Evolutionary conservation across 2,329 filamentous ascomycete genomes (phyloP).

Genomic region (Ophiostoma sp.): DNA sequence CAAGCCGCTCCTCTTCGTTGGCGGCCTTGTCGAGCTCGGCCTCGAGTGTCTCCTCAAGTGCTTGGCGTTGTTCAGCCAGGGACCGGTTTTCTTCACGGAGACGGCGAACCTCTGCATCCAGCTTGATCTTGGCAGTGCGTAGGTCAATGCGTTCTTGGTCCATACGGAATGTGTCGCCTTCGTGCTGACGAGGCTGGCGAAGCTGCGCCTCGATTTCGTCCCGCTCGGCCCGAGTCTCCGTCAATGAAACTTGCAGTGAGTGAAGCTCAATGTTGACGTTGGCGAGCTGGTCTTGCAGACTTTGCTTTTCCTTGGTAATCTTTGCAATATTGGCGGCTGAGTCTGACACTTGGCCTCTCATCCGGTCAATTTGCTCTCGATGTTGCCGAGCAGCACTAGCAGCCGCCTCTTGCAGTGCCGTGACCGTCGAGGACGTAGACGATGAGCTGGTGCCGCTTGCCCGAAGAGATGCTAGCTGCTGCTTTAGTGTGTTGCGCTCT

Average conservation of each 20-base stretch:
- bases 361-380: slow-evolving; percentile 43
- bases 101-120: slow-evolving; percentile 61
- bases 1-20: slow-evolving; percentile 59
- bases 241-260: slow-evolving; percentile 50
- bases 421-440: slow-evolving; percentile 17
- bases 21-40: slow-evolving; percentile 61
- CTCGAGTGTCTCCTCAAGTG: slow-evolving; percentile 59
- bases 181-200: slow-evolving; percentile 48
- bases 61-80: slow-evolving; percentile 51
- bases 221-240: slow-evolving; percentile 58
- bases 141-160: slow-evolving; percentile 66
- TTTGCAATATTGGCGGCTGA: slow-evolving; percentile 50
- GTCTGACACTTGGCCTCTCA: slow-evolving; percentile 54
- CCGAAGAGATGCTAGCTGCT: slow-evolving; percentile 39
- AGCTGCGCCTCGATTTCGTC: slow-evolving; percentile 61
- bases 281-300: slow-evolving; percentile 57
- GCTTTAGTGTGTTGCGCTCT: slow-evolving; percentile 41
- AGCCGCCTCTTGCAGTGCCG: slow-evolving; percentile 28
- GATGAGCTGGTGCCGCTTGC: slow-evolving; percentile 2
- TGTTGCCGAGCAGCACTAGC: slow-evolving; percentile 33
- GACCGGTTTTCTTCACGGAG: slow-evolving; percentile 58
- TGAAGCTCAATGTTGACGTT: slow-evolving; percentile 56
- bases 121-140: slow-evolving; percentile 59
- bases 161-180: slow-evolving; percentile 54
- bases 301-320: slow-evolving; percentile 52